Conservation (phyloP, 495 filamentous ascomycete genomes). For the Penicillium atrosanguineum region DNA sequence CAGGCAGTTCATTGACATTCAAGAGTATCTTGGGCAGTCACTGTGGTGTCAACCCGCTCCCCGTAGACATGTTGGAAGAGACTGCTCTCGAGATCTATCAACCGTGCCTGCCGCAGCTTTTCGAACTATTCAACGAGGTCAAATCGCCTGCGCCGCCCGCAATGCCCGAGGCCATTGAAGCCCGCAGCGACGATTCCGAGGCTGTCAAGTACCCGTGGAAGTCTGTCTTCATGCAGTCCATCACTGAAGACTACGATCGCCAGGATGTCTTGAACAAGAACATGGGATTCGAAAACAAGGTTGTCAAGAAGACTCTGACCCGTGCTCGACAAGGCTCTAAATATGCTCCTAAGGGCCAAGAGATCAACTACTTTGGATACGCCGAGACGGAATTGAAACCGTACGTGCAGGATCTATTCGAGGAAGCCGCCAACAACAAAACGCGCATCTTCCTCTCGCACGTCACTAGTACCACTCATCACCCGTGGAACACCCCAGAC, state of each 20-base stretch:
- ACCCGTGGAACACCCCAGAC: slow-evolving; percentile 40
- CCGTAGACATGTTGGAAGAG: slow-evolving; percentile 47
- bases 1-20: slow-evolving; percentile 45
- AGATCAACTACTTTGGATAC: slow-evolving; percentile 47
- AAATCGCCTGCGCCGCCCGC: slow-evolving; percentile 10
- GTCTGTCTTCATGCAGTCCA: slow-evolving; percentile 45
- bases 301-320: slow-evolving; percentile 33
- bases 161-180: slow-evolving; percentile 1
- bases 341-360: slow-evolving; percentile 28
- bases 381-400: slow-evolving; percentile 43
- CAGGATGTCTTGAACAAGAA: slow-evolving; percentile 35
- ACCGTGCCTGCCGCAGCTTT: slow-evolving; percentile 44
- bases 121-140: slow-evolving; percentile 40
- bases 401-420: slow-evolving; percentile 42
- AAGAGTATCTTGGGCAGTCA: slow-evolving; percentile 46
- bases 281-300: slow-evolving; percentile 39
- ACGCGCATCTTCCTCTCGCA: slow-evolving; percentile 48
- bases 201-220: slow-evolving; percentile 34
- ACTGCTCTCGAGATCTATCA: slow-evolving; percentile 42
- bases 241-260: slow-evolving; percentile 46
- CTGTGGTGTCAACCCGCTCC: slow-evolving; percentile 43
- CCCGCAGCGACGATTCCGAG: slow-evolving; percentile 8
- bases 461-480: slow-evolving; percentile 46
- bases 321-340: slow-evolving; percentile 19
- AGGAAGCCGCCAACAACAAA: slow-evolving; percentile 36